These are phyloP conservation scores for Aschersonia sp. DNA, from an alignment of 2,329 filamentous ascomycete species.

Conservation along the genomic window DNA sequence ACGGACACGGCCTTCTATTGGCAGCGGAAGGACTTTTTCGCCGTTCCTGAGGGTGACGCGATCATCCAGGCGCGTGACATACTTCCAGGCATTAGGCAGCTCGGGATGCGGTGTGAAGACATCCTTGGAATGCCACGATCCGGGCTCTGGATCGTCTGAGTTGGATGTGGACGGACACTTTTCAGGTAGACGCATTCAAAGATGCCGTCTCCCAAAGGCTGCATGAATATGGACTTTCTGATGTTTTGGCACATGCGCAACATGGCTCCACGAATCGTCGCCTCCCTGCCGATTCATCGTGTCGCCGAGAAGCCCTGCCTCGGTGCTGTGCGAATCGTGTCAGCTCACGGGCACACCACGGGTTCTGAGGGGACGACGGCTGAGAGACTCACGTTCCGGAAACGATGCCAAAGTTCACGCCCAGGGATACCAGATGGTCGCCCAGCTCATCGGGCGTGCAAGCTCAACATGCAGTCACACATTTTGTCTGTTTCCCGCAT, in stretches of 20 bases:
- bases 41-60: constrained; percentile 29
- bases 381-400: neutral
- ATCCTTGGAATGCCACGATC: constrained; percentile 29
- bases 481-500: neutral
- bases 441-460: neutral
- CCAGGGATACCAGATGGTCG: neutral
- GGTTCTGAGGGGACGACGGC: too few relatives aligned
- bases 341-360: neutral
- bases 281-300: neutral
- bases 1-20: constrained; percentile 37
- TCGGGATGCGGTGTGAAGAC: constrained; percentile 26
- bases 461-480: neutral
- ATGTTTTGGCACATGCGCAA: neutral
- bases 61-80: constrained; percentile 28
- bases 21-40: constrained; percentile 30
- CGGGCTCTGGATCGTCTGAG: constrained; percentile 24
- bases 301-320: neutral
- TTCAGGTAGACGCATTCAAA: neutral
- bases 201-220: neutral
- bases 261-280: neutral
- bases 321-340: neutral
- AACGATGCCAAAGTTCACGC: neutral
- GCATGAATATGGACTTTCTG: neutral
- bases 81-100: constrained; percentile 27
- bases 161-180: constrained; percentile 5